Percentiles rank a stretch among this genome's conserved stretches.
phyloP scores from a whole-genome alignment of 345 rosid genomes.

The Eucalyptus melliodora region DNA sequence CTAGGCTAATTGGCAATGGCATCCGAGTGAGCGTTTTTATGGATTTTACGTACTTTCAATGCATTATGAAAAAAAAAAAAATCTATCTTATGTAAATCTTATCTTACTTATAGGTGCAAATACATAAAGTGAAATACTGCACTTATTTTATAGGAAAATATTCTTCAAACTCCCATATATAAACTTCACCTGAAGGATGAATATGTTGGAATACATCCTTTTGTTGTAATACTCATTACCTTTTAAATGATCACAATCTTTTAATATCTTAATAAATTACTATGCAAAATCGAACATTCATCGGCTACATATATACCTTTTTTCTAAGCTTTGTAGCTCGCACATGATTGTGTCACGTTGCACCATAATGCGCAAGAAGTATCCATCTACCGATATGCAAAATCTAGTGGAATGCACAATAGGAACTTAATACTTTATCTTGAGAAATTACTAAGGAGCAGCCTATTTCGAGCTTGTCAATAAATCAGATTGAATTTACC shows the following conservation, averaged over 20 bases:
- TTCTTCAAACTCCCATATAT: neutral
- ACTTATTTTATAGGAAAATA: neutral
- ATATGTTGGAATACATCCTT: neutral
- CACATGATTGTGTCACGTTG: neutral
- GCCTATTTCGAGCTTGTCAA: neutral
- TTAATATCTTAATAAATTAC: neutral
- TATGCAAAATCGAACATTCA: neutral
- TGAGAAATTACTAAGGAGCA: neutral
- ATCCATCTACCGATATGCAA: neutral
- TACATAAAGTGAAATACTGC: neutral
- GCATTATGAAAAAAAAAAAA: neutral
- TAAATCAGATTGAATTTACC: neutral
- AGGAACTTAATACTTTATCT: neutral
- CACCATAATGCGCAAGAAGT: rapidly evolving
- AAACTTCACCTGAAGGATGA: neutral
- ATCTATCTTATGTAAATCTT: neutral
- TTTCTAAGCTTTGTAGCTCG: neutral
- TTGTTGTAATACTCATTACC: neutral
- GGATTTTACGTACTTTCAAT: neutral
- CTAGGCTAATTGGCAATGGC: neutral
- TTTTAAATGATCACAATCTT: neutral
- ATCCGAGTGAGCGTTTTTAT: neutral
- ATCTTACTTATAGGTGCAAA: neutral
- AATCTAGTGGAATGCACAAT: neutral
- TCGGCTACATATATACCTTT: neutral